Evolutionary conservation across 495 filamentous ascomycete species (phyloP).

Genomic region (Aspergillus biplanus): DNA sequence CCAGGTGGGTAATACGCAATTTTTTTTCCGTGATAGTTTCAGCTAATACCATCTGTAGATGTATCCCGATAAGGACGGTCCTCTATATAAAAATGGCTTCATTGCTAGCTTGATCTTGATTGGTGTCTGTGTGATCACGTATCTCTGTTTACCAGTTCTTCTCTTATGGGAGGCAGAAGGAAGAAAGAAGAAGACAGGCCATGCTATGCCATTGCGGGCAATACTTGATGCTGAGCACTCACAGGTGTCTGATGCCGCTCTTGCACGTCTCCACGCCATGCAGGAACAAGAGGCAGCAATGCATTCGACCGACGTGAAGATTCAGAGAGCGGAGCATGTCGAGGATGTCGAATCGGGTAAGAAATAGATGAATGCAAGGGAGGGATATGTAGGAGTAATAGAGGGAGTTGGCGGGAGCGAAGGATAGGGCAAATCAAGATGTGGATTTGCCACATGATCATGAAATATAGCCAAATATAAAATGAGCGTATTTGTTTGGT

Average conservation of each 20-base stretch:
- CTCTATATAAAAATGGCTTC: not conserved
- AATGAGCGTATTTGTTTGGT: too few species aligned
- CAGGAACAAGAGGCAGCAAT: too few species aligned
- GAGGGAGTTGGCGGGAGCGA: too few species aligned
- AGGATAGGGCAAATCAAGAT: too few species aligned
- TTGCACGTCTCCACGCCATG: not conserved
- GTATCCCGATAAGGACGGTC: not conserved
- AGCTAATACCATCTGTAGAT: not conserved
- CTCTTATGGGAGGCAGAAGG: not conserved
- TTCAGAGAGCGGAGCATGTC: too few species aligned
- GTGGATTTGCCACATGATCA: too few species aligned
- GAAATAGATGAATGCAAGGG: too few species aligned
- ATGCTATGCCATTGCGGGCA: not conserved
- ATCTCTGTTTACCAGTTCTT: not conserved
- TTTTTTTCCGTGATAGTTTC: too few species aligned
- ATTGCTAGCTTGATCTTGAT: not conserved
- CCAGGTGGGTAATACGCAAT: not conserved
- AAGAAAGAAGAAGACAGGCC: not conserved
- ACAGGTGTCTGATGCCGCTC: not conserved
- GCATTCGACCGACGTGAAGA: too few species aligned
- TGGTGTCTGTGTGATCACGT: not conserved
- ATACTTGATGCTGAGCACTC: not conserved
- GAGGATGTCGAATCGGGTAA: too few species aligned
- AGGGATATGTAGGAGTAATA: too few species aligned
- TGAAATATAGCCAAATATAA: too few species aligned